Conservation (phyloP, 2,329 filamentous ascomycete species). For the Xylariaceae sp. region DNA sequence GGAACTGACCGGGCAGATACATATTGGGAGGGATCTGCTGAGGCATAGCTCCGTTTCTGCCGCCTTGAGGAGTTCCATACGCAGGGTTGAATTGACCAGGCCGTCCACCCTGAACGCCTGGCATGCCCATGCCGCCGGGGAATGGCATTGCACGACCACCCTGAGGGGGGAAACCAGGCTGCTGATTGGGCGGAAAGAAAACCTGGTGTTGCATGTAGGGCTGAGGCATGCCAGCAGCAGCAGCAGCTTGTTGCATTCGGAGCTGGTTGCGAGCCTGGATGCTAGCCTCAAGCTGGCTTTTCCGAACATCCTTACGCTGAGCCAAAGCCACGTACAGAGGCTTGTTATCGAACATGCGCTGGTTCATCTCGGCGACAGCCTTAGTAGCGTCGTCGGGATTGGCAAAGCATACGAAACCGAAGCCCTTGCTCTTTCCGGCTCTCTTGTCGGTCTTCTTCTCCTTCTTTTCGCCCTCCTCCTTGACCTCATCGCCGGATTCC, state of each 20-base stretch:
- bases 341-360: conserved; percentile 97
- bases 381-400: conserved; percentile 99
- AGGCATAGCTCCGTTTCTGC: conserved; percentile 71
- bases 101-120: conserved; percentile 71
- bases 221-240: conserved; percentile 81
- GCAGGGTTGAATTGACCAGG: conserved; percentile 74
- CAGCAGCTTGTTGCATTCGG: conserved; percentile 94
- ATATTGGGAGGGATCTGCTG: conserved; percentile 85
- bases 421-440: conserved; percentile 98
- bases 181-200: conserved; percentile 82
- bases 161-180: conserved; percentile 63
- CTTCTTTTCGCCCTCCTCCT: conserved; percentile 53
- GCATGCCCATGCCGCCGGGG: conserved; percentile 56
- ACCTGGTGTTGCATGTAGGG: conserved; percentile 85
- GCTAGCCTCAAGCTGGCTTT: conserved; percentile 97
- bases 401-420: conserved; percentile 99
- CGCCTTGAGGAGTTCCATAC: conserved; percentile 78
- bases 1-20: conserved; percentile 78
- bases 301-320: conserved; percentile 98
- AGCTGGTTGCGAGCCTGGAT: conserved; percentile 99
- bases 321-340: conserved; percentile 95
- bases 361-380: conserved; percentile 99
- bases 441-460: conserved; percentile 57
- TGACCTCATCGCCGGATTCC: conserved; percentile 45
- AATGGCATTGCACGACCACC: conserved; percentile 62